Evolutionary conservation across 768 basidiomycete genomes (phyloP), one percentile per base, ranked within the genome.

Genomic region (Leccinum arenicola): DNA sequence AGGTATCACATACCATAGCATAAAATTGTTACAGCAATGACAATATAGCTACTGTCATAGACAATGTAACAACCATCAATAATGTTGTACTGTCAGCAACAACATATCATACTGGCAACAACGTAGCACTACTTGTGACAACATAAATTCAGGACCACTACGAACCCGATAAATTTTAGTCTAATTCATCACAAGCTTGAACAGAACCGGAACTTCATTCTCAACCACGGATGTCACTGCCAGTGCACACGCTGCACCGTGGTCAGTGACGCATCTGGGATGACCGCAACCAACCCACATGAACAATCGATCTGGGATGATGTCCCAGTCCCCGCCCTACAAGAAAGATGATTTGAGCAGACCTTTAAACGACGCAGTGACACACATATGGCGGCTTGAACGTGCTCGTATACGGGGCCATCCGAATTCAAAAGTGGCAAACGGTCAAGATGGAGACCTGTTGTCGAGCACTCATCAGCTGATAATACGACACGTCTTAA

Each of bases 321-420:
- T 27, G 27, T 98, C 95, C 87, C 94, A 97, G 66, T 93, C 89
- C 6, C 95, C 95, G 11, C 95, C 95, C 84, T 96, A 77, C 0
- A 12, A 35, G 33, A 49, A 43, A 3, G 10, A 25, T 57, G 6
- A 51, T n/a, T 31, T 27, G 2, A 31, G 14, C n/a, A 5, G 3
- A 23, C 45, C 35, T 33, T 17, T 29, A 40, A 45, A 14, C 38
- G 25, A 40, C 31, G 8, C 17, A 11, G 31, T 14, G 21, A 49
- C 76, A 60, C 53, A 82, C 84, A 77, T 86, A 85, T 35, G 96
- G 74, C 3, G 90, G 93, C 75, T 95, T 93, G 80, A 95, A 98
- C 88, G 95, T 95, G 68, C 89, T 86, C 25, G 94, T 95, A 70
- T 90, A 98, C 0, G 95, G 95, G 14, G 88, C 85, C 66, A 95